Evolutionary conservation across 106 monocot genomes (phyloP).

Genomic region (Dactylorhiza incarnata): DNA sequence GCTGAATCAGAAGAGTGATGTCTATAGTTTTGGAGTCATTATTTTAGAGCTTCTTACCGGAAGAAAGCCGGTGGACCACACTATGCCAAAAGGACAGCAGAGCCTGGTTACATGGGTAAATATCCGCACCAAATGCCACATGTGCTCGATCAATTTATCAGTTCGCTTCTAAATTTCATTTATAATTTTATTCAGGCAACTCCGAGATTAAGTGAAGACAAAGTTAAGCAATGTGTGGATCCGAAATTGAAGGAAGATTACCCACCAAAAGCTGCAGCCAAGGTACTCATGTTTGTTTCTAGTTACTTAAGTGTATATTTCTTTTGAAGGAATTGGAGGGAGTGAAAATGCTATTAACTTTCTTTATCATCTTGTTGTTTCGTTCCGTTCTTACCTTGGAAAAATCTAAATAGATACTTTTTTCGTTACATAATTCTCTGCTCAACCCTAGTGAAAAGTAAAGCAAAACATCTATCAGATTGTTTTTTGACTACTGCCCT

Average conservation of each 20-base stretch:
- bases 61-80: slow-evolving; percentile 67
- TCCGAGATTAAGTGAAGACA: slow-evolving; percentile 69
- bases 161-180: no score
- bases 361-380: no score
- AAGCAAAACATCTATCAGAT: no score
- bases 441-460: no score
- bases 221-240: slow-evolving; percentile 70
- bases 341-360: no score
- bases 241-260: slow-evolving; percentile 61
- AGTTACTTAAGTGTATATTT: neutral
- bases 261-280: slow-evolving; percentile 76
- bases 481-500: no score
- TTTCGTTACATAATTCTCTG: no score
- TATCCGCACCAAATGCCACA: neutral
- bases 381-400: no score
- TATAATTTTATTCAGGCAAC: slow-evolving; percentile 33
- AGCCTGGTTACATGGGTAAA: slow-evolving; percentile 65
- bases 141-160: no score
- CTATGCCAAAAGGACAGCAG: slow-evolving; percentile 68
- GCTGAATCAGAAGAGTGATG: slow-evolving; percentile 56
- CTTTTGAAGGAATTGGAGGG: no score
- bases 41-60: slow-evolving; percentile 57
- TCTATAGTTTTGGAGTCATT: slow-evolving; percentile 62
- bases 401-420: no score
- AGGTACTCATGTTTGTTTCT: slow-evolving; percentile 22